Evolutionary conservation across 176 grass and related monocot species (phyloP).

Genomic region (Elaeis guineensis): DNA sequence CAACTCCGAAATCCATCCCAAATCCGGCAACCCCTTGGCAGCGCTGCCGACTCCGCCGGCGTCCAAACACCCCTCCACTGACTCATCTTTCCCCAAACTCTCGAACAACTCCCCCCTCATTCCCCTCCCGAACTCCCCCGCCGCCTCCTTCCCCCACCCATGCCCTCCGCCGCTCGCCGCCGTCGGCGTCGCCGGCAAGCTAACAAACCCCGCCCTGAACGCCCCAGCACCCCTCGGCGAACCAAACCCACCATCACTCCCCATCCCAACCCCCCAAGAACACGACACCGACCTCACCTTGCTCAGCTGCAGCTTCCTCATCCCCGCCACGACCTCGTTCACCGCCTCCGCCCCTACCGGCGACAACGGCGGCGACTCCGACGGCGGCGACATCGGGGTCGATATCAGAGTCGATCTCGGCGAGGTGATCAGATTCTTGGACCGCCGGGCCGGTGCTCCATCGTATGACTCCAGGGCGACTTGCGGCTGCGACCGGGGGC

Average conservation of each 20-base stretch:
- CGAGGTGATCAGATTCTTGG: neutral
- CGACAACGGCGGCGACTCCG: constrained; percentile 3
- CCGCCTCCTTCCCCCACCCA: neutral
- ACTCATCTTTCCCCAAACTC: neutral
- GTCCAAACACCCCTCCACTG: neutral
- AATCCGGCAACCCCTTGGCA: neutral
- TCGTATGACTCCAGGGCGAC: neutral
- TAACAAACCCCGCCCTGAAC: neutral
- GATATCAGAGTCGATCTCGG: constrained; percentile 13
- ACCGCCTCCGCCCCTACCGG: neutral
- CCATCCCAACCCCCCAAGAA: neutral
- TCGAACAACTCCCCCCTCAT: constrained; percentile 7
- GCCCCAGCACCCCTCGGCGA: neutral
- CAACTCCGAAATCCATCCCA: constrained; percentile 16
- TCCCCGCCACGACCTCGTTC: constrained; percentile 3
- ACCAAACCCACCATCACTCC: neutral
- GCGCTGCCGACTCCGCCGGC: neutral
- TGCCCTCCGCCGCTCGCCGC: neutral
- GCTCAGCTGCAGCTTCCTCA: constrained; percentile 12
- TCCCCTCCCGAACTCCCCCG: constrained; percentile 3
- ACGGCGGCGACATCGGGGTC: neutral
- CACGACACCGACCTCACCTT: neutral
- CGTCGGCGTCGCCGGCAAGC: constrained; percentile 11
- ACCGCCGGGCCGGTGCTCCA: neutral
- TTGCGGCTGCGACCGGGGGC: too few species aligned